Evolutionary conservation across 2,329 filamentous ascomycete genomes (phyloP).

Genomic region (Fusarium sp.): DNA sequence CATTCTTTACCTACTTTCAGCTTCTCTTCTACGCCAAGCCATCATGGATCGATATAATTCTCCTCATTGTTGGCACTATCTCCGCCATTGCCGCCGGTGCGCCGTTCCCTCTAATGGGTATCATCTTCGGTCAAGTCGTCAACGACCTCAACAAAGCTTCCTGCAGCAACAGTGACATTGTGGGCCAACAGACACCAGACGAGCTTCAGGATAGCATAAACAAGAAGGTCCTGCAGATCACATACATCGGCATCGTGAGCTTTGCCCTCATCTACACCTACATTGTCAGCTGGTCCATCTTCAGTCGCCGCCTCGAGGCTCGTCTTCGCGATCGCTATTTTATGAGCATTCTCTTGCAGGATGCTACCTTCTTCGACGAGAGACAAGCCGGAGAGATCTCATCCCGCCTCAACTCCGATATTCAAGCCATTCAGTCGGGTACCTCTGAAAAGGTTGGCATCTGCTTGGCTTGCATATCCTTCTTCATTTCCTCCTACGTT

Average conservation of each 20-base stretch:
- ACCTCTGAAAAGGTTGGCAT: slow-evolving; percentile 76
- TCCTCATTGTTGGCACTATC: slow-evolving; percentile 53
- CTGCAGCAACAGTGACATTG: slow-evolving; percentile 51
- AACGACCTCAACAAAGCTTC: slow-evolving; percentile 66
- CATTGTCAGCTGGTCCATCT: slow-evolving; percentile 68
- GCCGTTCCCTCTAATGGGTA: slow-evolving; percentile 69
- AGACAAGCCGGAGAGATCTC: slow-evolving; percentile 69
- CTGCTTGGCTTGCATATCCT: slow-evolving; percentile 66
- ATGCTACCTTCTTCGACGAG: slow-evolving; percentile 69
- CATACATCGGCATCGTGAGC: slow-evolving; percentile 69
- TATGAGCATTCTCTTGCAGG: slow-evolving; percentile 64
- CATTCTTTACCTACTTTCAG: slow-evolving; percentile 53
- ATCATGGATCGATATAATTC: slow-evolving; percentile 52
- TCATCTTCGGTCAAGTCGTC: slow-evolving; percentile 69
- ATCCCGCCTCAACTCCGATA: slow-evolving; percentile 69
- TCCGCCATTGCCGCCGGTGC: slow-evolving; percentile 65
- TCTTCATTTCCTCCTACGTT: slow-evolving; percentile 71
- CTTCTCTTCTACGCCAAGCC: slow-evolving; percentile 57
- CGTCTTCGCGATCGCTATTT: slow-evolving; percentile 69
- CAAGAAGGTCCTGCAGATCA: slow-evolving; percentile 65
- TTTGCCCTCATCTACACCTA: slow-evolving; percentile 71
- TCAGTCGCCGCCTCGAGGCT: slow-evolving; percentile 68
- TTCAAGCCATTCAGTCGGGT: slow-evolving; percentile 70
- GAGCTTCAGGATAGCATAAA: slow-evolving; percentile 57
- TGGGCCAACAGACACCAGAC: slow-evolving; percentile 37